phyloP scores from a whole-genome alignment of 139 green algal genomes.

The Astrephomene gubernaculifera region DNA sequence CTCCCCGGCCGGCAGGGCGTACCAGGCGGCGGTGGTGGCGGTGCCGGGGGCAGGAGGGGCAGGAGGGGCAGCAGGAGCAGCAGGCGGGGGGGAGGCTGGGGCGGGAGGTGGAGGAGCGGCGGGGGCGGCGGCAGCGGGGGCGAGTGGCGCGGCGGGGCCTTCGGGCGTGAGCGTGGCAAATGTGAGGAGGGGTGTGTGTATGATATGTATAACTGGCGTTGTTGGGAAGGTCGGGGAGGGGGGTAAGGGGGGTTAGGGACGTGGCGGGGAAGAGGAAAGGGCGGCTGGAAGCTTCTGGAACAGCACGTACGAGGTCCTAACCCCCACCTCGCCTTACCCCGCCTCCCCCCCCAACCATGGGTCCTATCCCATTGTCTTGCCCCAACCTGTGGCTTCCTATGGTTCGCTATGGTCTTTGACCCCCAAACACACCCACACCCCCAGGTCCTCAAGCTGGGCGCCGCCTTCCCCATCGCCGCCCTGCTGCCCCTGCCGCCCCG shows the following conservation, averaged over 20 bases:
- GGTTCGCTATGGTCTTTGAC: neutral
- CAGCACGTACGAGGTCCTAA: neutral
- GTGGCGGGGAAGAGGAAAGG: neutral
- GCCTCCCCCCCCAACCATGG: neutral
- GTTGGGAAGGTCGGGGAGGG: neutral
- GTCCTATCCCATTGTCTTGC: neutral
- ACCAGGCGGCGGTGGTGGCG: neutral
- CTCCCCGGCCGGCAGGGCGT: neutral
- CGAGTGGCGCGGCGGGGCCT: neutral
- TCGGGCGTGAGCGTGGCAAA: slow-evolving; percentile 8
- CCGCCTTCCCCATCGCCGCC: slow-evolving; percentile 60
- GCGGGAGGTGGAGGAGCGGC: neutral
- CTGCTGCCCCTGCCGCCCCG: slow-evolving; percentile 66
- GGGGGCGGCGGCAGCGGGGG: neutral
- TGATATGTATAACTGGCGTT: too few relatives aligned
- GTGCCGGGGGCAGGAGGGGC: neutral
- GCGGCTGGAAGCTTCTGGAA: neutral
- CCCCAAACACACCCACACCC: neutral
- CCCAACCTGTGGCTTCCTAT: neutral
- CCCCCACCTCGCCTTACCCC: neutral
- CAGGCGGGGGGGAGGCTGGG: neutral
- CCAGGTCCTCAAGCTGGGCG: slow-evolving; percentile 73
- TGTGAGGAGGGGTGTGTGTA: neutral
- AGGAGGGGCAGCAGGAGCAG: neutral
- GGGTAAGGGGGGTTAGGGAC: neutral